Evolutionary conservation across 768 basidiomycete species (phyloP).

Genomic region (Flagelloscypha sp.): DNA sequence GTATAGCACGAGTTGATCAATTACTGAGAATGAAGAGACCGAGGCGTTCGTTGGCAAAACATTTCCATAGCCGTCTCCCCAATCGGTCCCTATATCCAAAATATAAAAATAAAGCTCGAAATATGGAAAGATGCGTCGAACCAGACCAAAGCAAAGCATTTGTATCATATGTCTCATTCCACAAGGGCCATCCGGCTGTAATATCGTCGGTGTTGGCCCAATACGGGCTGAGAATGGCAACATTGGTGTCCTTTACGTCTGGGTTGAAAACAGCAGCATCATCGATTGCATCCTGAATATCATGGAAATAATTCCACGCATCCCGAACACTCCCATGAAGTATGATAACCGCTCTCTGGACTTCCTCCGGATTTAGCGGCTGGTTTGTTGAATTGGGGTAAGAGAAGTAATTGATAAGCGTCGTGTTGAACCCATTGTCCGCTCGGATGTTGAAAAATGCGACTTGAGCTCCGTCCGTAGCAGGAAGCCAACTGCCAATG

Average conservation of each 20-base stretch:
- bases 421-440: neutral
- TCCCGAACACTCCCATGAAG: conserved; percentile 1
- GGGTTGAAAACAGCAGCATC: too few species aligned
- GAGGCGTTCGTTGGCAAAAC: neutral
- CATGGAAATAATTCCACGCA: conserved; percentile 1
- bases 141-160: too few species aligned
- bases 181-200: too few species aligned
- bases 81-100: conserved; percentile 1
- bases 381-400: neutral
- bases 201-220: conserved; percentile 1
- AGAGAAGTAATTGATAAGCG: conserved; percentile 4
- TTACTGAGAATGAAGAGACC: conserved; percentile 1
- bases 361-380: too few species aligned
- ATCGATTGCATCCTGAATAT: conserved; percentile 2
- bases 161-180: too few species aligned
- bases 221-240: neutral
- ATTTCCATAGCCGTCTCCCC: conserved; percentile 1
- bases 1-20: conserved; percentile 4
- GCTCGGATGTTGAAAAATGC: conserved; percentile 1
- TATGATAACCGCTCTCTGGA: conserved; percentile 4
- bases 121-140: too few species aligned
- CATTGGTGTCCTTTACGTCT: conserved; percentile 1
- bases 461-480: neutral
- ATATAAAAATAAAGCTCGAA: too few species aligned
- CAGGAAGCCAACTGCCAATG: conserved; percentile 1